Base-by-base conservation (phyloP, 306 rosid genomes). In the Cucumis cinereus region DNA sequence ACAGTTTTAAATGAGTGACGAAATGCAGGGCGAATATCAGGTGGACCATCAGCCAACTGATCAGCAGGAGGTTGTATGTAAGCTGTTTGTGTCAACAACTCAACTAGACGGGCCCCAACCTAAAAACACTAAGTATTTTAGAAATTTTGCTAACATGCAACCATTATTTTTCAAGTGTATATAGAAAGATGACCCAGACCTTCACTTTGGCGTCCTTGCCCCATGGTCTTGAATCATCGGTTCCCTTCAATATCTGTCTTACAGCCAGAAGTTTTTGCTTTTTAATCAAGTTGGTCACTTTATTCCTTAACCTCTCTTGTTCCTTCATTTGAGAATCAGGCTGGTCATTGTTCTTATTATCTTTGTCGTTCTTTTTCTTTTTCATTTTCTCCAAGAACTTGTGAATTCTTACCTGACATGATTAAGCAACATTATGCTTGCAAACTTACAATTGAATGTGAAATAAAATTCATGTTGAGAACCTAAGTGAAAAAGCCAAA, bases 41-140 rank as follows among this genome's bases (percentile, higher is more conserved):
- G 93, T 54, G 92, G 85, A 73, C 83, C 79, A 74, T 94, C 99
- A 60, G 67, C 73, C 49, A 52, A 58, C 82, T 86, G 93, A 79
- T 90, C 85, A 69, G 86, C 88, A 17, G 96, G 93, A 35, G 97
- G 90, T 80, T 94, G 99, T 81, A 94, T 84, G 75, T 89, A 90
- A 60, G 99, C 97, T 50, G 97, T 90, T 85, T 92, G 89, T 75
- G 74, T 74, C 86, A 92, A 81, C 78, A 94, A 83, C 83, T 94
- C 96, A 81, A 94, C 80, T 77, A 94, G 84, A 75, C 91, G 93
- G 84, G 96, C 92, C 73, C 97, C 99, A 41, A 94, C 93, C 99
- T 94, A 88, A 73, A 75, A 78, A 67, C 35, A 52, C 41, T 11
- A 56, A 49, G 52, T 59, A 38, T 75, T 55, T 72, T 36, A 78